These are phyloP conservation scores for Danielia reshetovae DNA, from an alignment of 805 yeast species.

Conservation along the genomic window DNA sequence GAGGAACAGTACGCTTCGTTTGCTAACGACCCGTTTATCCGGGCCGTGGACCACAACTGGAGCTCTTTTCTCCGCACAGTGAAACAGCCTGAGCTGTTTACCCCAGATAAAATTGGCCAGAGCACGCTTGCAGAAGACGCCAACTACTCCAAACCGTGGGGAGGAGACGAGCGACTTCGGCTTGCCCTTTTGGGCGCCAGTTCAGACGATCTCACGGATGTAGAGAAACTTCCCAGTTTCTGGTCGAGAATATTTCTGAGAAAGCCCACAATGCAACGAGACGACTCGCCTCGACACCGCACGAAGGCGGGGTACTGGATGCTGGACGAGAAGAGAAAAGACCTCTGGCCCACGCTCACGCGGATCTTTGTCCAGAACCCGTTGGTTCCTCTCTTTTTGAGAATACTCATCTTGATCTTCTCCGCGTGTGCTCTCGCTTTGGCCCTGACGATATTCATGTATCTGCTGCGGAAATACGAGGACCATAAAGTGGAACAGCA, in stretches of 20 bases:
- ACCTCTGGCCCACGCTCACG: slow-evolving; percentile 59
- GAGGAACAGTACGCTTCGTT: slow-evolving; percentile 35
- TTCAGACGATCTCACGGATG: slow-evolving; percentile 27
- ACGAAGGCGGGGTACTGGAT: slow-evolving; percentile 67
- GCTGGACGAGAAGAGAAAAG: slow-evolving; percentile 57
- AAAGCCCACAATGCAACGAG: slow-evolving; percentile 6
- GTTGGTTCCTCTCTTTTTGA: slow-evolving; percentile 71
- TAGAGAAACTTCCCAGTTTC: slow-evolving; percentile 15
- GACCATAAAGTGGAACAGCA: slow-evolving; percentile 54
- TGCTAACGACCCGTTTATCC: slow-evolving; percentile 35
- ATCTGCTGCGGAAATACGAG: slow-evolving; percentile 32
- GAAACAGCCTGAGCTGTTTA: slow-evolving; percentile 39
- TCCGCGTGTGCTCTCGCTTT: slow-evolving; percentile 68
- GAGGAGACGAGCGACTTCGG: slow-evolving; percentile 63
- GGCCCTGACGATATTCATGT: slow-evolving; percentile 55
- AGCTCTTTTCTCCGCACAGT: slow-evolving; percentile 45
- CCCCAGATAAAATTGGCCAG: slow-evolving; percentile 25
- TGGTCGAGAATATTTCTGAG: slow-evolving; percentile 10
- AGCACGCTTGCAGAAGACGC: slow-evolving; percentile 32
- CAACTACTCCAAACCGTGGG: slow-evolving; percentile 53
- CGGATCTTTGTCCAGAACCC: slow-evolving; percentile 69
- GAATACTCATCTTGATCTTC: slow-evolving; percentile 48
- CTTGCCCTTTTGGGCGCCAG: slow-evolving; percentile 43
- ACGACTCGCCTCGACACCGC: slow-evolving; percentile 31
- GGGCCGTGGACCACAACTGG: slow-evolving; percentile 47